These are phyloP conservation scores for Serendipita vermifera DNA, from an alignment of 768 basidiomycete species.

Conservation along the genomic window DNA sequence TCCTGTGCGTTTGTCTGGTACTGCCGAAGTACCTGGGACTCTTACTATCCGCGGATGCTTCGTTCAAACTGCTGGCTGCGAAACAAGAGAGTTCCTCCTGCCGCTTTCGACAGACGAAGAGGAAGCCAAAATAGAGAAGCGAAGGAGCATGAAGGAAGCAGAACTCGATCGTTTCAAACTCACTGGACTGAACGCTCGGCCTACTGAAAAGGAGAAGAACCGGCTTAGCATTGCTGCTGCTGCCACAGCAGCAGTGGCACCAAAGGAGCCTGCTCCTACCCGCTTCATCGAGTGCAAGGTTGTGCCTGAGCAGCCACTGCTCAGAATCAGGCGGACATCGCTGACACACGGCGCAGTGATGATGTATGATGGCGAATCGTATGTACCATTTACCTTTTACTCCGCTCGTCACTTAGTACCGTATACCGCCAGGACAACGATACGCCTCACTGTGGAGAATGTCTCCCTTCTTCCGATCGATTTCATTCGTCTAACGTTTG, in stretches of 20 bases:
- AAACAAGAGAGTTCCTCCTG: slow-evolving; percentile 55
- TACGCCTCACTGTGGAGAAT: slow-evolving; percentile 84
- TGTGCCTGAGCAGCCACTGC: slow-evolving; percentile 72
- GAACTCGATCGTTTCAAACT: slow-evolving; percentile 64
- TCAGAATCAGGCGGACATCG: slow-evolving; percentile 78
- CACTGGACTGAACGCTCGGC: slow-evolving; percentile 56
- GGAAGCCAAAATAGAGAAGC: slow-evolving; percentile 35
- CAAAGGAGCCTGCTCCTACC: slow-evolving; percentile 22
- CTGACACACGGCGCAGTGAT: slow-evolving; percentile 87
- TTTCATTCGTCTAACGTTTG: slow-evolving; percentile 74
- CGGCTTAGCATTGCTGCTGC: slow-evolving; percentile 6
- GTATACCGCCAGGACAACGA: slow-evolving; percentile 45
- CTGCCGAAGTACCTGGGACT: slow-evolving; percentile 47
- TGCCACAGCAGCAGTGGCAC: slow-evolving; percentile 17
- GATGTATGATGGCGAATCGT: slow-evolving; percentile 93
- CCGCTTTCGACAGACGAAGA: slow-evolving; percentile 63
- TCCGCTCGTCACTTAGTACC: not conserved
- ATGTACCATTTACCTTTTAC: slow-evolving; percentile 19
- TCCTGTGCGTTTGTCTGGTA: slow-evolving; percentile 55
- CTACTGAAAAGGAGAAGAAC: slow-evolving; percentile 16
- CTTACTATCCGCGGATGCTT: slow-evolving; percentile 67
- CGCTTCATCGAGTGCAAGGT: slow-evolving; percentile 71
- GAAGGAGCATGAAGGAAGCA: slow-evolving; percentile 45
- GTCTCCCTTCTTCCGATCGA: slow-evolving; percentile 70
- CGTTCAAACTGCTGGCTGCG: slow-evolving; percentile 63